A percentile compares a stretch with the other conserved stretches of the same genome.
Evolutionary conservation across 805 yeast species (phyloP).

Genomic region (Ogataea wickerhamii): DNA sequence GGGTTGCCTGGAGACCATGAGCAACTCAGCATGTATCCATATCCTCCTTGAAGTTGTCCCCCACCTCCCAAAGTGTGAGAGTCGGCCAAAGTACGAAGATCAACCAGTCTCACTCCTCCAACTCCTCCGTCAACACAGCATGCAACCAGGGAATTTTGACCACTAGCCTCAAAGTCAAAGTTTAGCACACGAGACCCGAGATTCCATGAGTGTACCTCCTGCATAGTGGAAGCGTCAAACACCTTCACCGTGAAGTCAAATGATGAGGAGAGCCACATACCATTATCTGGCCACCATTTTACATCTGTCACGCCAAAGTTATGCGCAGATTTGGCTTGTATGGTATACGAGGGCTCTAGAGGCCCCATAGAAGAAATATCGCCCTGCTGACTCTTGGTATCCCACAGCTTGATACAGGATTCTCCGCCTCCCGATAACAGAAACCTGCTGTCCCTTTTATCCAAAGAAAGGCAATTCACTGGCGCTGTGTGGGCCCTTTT

Average conservation of each 20-base stretch:
- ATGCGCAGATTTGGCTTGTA: slow-evolving; percentile 46
- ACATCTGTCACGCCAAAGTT: slow-evolving; percentile 68
- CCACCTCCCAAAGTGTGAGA: slow-evolving; percentile 58
- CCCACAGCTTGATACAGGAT: slow-evolving; percentile 67
- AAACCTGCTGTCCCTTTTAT: slow-evolving; percentile 40
- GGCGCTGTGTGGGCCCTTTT: slow-evolving; percentile 45
- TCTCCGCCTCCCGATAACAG: slow-evolving; percentile 74
- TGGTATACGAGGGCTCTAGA: slow-evolving; percentile 18
- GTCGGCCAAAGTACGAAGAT: slow-evolving; percentile 66
- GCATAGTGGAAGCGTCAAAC: slow-evolving; percentile 72
- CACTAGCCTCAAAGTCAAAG: slow-evolving; percentile 54
- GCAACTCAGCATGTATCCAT: slow-evolving; percentile 29
- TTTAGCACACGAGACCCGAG: slow-evolving; percentile 61
- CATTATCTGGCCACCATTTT: slow-evolving; percentile 92
- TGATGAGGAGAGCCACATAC: slow-evolving; percentile 79
- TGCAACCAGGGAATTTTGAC: slow-evolving; percentile 54
- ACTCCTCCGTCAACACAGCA: slow-evolving; percentile 61
- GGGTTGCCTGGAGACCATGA: slow-evolving; percentile 67
- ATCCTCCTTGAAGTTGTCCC: slow-evolving; percentile 28
- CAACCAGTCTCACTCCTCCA: slow-evolving; percentile 52
- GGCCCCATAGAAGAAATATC: slow-evolving; percentile 2
- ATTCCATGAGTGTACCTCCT: slow-evolving; percentile 64
- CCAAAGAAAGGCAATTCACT: slow-evolving; percentile 60
- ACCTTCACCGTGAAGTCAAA: slow-evolving; percentile 73
- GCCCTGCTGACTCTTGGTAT: slow-evolving; percentile 33